A percentile compares a stretch with the other conserved stretches of the same genome.
These are phyloP conservation scores for Phytopythium mirpurense DNA, from an alignment of 352 stramenopile species.

Conservation along the genomic window DNA sequence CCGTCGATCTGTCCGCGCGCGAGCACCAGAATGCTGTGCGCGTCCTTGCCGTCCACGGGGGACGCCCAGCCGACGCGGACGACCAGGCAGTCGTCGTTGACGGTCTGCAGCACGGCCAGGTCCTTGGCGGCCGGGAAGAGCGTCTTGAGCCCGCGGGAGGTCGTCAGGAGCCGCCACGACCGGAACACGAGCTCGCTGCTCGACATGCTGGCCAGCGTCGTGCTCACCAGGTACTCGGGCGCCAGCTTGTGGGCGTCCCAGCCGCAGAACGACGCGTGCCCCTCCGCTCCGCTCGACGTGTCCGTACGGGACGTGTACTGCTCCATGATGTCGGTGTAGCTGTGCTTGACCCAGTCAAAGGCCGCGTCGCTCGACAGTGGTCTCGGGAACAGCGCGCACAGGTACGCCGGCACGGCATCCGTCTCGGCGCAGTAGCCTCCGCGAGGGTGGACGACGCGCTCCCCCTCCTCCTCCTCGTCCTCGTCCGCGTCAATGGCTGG, in stretches of 20 bases:
- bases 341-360: slow-evolving; percentile 47
- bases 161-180: slow-evolving; percentile 33
- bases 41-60: slow-evolving; percentile 18
- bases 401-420: slow-evolving; percentile 29
- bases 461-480: slow-evolving; percentile 9
- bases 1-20: slow-evolving; percentile 39
- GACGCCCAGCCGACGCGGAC: slow-evolving; percentile 26
- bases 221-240: slow-evolving; percentile 28
- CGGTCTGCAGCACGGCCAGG: slow-evolving; percentile 30
- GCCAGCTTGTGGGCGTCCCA: slow-evolving; percentile 25
- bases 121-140: slow-evolving; percentile 35
- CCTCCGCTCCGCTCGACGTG: background rate
- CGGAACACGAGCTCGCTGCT: slow-evolving; percentile 36
- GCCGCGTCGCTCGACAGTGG: slow-evolving; percentile 28
- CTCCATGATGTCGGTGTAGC: slow-evolving; percentile 37
- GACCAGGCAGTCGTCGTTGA: slow-evolving; percentile 43
- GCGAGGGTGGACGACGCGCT: slow-evolving; percentile 7
- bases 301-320: slow-evolving; percentile 17
- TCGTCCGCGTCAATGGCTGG: slow-evolving; percentile 1
- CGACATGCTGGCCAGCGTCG: slow-evolving; percentile 21
- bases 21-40: slow-evolving; percentile 36
- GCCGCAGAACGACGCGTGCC: slow-evolving; percentile 15
- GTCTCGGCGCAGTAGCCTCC: slow-evolving; percentile 37
- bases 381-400: slow-evolving; percentile 28
- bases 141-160: slow-evolving; percentile 21